Evolutionary conservation across 345 rosid genomes (phyloP).

Genomic region (Populus alba): DNA sequence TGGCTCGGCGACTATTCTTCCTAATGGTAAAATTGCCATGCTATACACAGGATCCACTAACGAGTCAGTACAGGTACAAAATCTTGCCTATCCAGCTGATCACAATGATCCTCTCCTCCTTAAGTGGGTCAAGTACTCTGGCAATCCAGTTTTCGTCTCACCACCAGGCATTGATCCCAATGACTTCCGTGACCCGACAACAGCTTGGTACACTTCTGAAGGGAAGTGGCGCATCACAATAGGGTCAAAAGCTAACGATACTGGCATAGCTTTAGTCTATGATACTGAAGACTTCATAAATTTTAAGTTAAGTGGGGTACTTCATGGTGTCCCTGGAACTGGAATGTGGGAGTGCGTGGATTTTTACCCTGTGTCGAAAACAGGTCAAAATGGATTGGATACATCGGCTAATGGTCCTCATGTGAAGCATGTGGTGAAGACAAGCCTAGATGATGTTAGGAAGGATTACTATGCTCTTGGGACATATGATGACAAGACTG

Average conservation of each 20-base stretch:
- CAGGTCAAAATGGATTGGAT: constrained; percentile 55
- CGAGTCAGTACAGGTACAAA: constrained; percentile 72
- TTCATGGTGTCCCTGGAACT: constrained; percentile 66
- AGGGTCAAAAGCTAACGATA: constrained; percentile 63
- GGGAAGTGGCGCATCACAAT: constrained; percentile 81
- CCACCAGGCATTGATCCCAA: constrained; percentile 56
- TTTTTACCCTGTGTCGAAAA: constrained; percentile 19
- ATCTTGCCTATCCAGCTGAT: constrained; percentile 81
- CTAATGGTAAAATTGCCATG: constrained; percentile 70
- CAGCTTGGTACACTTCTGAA: constrained; percentile 72
- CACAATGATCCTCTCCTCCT: constrained; percentile 66
- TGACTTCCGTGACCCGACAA: constrained; percentile 93
- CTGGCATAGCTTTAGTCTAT: constrained; percentile 65
- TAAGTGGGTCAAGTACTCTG: constrained; percentile 61
- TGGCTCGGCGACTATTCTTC: constrained; percentile 85
- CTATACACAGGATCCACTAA: constrained; percentile 84
- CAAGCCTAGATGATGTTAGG: constrained; percentile 52
- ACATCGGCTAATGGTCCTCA: constrained; percentile 48
- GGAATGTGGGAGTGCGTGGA: constrained; percentile 98
- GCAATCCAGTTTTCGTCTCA: constrained; percentile 73
- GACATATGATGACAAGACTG: constrained; percentile 43
- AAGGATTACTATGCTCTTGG: constrained; percentile 65
- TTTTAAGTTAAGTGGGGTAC: constrained; percentile 29
- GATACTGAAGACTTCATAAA: constrained; percentile 73
- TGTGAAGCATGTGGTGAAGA: constrained; percentile 62